phyloP scores from a whole-genome alignment of 805 yeast species.

The Cyberlindnera saturnus region DNA sequence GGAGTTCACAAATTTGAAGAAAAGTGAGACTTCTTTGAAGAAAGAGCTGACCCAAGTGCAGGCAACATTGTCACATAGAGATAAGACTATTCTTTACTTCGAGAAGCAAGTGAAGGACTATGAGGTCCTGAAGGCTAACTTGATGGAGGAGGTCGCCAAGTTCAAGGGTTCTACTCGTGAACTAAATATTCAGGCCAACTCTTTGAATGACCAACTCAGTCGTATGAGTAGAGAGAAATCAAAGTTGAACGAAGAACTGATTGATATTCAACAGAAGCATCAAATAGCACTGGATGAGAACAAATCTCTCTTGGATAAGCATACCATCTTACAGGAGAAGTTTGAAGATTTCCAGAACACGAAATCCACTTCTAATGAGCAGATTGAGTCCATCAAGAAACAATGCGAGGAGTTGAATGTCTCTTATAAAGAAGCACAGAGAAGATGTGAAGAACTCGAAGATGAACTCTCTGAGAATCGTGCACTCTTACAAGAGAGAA shows the following conservation, averaged over 20 bases:
- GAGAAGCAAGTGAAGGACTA: conserved; percentile 37
- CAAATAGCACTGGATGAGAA: conserved; percentile 32
- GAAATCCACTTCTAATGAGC: conserved; percentile 32
- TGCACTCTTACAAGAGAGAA: conserved; percentile 68
- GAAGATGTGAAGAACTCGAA: conserved; percentile 58
- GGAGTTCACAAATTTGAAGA: conserved; percentile 16
- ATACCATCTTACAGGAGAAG: conserved; percentile 32
- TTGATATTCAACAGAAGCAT: conserved; percentile 31
- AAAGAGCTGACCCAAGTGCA: conserved; percentile 16
- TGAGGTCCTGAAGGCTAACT: conserved; percentile 21
- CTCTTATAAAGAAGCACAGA: conserved; percentile 59
- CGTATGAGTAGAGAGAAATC: conserved; percentile 32
- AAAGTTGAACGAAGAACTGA: conserved; percentile 30
- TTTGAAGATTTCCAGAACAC: conserved; percentile 31
- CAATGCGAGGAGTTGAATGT: conserved; percentile 69
- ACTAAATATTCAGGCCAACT: conserved; percentile 22
- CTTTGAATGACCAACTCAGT: conserved; percentile 28
- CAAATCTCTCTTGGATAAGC: conserved; percentile 36
- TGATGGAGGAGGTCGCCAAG: conserved; percentile 20
- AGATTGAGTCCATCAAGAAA: conserved; percentile 46
- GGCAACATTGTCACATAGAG: conserved; percentile 25
- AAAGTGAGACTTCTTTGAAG: conserved; percentile 17
- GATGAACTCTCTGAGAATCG: conserved; percentile 80
- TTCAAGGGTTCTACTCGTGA: conserved; percentile 22
- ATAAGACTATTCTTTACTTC: conserved; percentile 31